Conservation (phyloP, 768 basidiomycete genomes). For the Pisolithus microcarpus region DNA sequence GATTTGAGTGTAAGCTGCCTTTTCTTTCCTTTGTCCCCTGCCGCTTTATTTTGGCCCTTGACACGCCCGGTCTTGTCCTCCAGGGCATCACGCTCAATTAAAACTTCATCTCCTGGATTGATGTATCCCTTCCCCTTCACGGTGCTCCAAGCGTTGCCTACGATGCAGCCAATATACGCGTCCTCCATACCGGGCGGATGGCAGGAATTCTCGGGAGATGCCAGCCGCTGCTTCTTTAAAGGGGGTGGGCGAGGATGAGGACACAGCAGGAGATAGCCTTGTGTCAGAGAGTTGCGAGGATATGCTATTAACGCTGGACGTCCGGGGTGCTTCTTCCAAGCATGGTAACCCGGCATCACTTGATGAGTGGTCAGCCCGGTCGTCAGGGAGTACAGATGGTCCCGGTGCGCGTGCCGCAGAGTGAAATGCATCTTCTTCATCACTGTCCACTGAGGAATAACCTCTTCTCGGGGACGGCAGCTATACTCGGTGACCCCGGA, state of each 20-base stretch:
- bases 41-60: slow-evolving; percentile 32
- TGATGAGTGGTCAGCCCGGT: slow-evolving; percentile 14
- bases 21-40: slow-evolving; percentile 32
- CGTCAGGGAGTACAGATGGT: slow-evolving; percentile 26
- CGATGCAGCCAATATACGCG: slow-evolving; percentile 59
- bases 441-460: slow-evolving; percentile 39
- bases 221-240: slow-evolving; percentile 48
- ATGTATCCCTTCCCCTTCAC: slow-evolving; percentile 68
- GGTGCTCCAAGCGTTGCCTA: slow-evolving; percentile 74
- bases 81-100: slow-evolving; percentile 48
- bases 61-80: slow-evolving; percentile 21
- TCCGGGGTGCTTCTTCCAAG: slow-evolving; percentile 28
- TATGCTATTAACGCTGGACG: slow-evolving; percentile 35
- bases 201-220: slow-evolving; percentile 14
- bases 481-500: not conserved
- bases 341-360: slow-evolving; percentile 22
- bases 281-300: slow-evolving; percentile 24
- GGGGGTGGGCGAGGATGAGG: slow-evolving; percentile 28
- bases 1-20: slow-evolving; percentile 60
- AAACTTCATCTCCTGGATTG: slow-evolving; percentile 52
- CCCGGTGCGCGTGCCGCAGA: not conserved
- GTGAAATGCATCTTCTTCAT: slow-evolving; percentile 32
- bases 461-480: slow-evolving; percentile 22
- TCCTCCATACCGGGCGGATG: slow-evolving; percentile 17
- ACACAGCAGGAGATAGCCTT: slow-evolving; percentile 15